A percentile compares a stretch with the other conserved stretches of the same genome.
Evolutionary conservation across 176 grass and related monocot species (phyloP).

Genomic region (Phyllostachys edulis): DNA sequence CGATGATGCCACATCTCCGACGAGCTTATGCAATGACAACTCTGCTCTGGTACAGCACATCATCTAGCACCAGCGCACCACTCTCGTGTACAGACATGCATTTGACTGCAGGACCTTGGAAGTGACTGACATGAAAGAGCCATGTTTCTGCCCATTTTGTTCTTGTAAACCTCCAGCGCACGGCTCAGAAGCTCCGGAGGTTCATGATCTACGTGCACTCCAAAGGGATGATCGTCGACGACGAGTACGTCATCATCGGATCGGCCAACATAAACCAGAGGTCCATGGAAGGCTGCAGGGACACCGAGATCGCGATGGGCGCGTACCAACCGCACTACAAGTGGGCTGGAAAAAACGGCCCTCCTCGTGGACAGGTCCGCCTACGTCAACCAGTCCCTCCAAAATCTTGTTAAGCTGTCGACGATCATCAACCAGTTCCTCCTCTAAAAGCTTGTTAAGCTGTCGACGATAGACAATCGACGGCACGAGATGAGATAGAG

Average conservation of each 20-base stretch:
- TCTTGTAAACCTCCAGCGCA: conserved; percentile 24
- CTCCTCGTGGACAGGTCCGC: conserved; percentile 54
- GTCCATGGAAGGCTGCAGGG: conserved; percentile 63
- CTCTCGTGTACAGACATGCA: too few species aligned
- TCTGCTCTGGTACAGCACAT: conserved; percentile 19
- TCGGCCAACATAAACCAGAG: conserved; percentile 84
- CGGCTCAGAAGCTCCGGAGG: conserved; percentile 57
- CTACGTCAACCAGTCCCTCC: neutral
- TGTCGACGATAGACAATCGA: too few species aligned
- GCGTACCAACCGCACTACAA: conserved; percentile 58
- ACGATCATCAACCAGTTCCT: neutral
- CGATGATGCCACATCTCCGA: neutral
- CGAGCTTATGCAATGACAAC: conserved; percentile 42
- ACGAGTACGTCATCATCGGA: conserved; percentile 63
- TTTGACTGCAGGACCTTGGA: neutral
- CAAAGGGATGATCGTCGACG: conserved; percentile 70
- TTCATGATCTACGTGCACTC: conserved; percentile 91
- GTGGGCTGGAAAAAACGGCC: conserved; percentile 34
- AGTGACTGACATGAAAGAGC: neutral
- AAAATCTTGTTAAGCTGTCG: neutral
- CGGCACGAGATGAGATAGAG: neutral
- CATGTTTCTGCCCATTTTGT: neutral
- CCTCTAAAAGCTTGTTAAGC: neutral
- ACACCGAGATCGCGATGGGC: conserved; percentile 76
- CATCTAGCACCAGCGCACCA: neutral